A percentile compares a stretch with the other conserved stretches of the same genome.
Evolutionary conservation across 257 asterid species (phyloP).

Genomic region (Oldenlandia corymbosa): DNA sequence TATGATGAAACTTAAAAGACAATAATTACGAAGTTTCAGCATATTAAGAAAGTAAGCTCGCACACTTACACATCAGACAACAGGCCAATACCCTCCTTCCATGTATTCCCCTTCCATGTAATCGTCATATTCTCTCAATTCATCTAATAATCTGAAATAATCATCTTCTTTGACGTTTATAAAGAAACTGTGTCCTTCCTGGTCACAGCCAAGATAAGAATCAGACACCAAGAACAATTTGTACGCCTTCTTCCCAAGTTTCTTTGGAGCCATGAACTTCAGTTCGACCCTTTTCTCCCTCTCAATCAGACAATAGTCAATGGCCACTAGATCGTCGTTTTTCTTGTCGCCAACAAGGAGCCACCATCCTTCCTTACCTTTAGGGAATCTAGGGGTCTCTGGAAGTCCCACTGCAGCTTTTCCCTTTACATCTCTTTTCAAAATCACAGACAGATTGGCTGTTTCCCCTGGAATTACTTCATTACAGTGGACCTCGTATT

Average conservation of each 20-base stretch:
- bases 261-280: conserved; percentile 34
- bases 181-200: conserved; percentile 27
- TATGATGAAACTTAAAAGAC: no score
- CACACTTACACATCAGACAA: no score
- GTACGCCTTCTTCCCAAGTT: conserved; percentile 25
- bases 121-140: no score
- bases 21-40: no score
- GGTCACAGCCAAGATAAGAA: conserved; percentile 37
- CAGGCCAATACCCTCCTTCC: no score
- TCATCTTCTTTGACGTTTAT: conserved; percentile 22
- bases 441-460: conserved; percentile 25
- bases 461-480: conserved; percentile 25
- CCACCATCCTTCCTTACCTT: conserved; percentile 45
- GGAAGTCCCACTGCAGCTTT: conserved; percentile 34
- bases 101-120: no score
- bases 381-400: conserved; percentile 35
- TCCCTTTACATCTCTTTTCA: conserved; percentile 38
- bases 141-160: no score
- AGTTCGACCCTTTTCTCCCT: conserved; percentile 32
- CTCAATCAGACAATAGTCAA: conserved; percentile 29
- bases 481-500: conserved; percentile 26
- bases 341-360: conserved; percentile 34
- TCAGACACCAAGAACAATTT: conserved; percentile 33
- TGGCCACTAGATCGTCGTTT: conserved; percentile 37
- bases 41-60: no score